These are phyloP conservation scores for Fusarium nematophilum DNA, from an alignment of 2,329 filamentous ascomycete genomes.

Conservation along the genomic window DNA sequence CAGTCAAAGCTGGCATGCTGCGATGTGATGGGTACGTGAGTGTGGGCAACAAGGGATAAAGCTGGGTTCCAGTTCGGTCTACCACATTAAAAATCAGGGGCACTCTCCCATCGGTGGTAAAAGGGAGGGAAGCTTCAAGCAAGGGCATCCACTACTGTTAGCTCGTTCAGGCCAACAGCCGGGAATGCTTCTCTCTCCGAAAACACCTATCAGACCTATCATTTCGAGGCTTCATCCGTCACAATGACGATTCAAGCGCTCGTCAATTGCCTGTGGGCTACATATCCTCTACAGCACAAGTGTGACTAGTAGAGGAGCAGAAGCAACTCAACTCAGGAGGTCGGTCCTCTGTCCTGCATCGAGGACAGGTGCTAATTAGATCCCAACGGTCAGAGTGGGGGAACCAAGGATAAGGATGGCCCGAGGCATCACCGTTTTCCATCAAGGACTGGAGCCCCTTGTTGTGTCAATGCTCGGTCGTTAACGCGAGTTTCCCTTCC, in stretches of 20 bases:
- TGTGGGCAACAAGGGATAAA: conserved; percentile 6
- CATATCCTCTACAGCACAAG: no score
- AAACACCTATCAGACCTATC: neutral
- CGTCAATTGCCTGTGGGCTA: neutral
- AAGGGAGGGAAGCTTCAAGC: neutral
- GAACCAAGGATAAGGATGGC: neutral
- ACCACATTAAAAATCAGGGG: conserved; percentile 24
- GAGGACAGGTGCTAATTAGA: no score
- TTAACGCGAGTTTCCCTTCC: no score
- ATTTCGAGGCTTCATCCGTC: neutral
- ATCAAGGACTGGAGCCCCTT: neutral
- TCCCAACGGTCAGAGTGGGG: conserved; percentile 30
- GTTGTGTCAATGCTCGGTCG: neutral
- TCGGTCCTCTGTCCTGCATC: neutral
- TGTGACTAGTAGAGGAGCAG: conserved; percentile 13
- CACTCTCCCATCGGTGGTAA: neutral
- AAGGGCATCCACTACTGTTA: neutral
- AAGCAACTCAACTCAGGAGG: conserved; percentile 14
- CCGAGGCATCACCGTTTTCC: conserved; percentile 3
- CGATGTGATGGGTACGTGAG: conserved; percentile 23
- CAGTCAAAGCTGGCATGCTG: conserved; percentile 16
- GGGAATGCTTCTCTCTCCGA: conserved; percentile 4
- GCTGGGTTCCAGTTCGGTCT: neutral
- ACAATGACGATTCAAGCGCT: conserved; percentile 5
- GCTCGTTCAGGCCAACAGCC: no score